These are phyloP conservation scores for sweet orange (Citrus sinensis) DNA, from an alignment of 345 rosid genomes.

Conservation along the genomic window DVS_A1.0 CM039167.1:28619501-28620000, in stretches of 20 bases:
- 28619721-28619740: background rate
- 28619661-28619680: background rate
- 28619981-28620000: background rate
- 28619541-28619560: background rate
- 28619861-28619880: background rate
- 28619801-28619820: background rate
- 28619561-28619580: background rate
- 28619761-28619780: background rate
- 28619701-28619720: background rate
- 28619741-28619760: background rate
- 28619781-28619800: background rate
- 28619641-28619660: background rate
- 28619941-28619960: conserved; percentile 13
- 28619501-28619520: background rate
- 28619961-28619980: background rate
- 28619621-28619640: background rate
- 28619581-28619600: background rate
- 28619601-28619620: background rate
- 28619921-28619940: conserved; percentile 66
- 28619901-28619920: conserved; percentile 79
- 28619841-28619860: background rate
- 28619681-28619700: background rate
- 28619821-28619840: background rate
- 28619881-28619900: conserved; percentile 84
- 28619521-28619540: background rate